These are phyloP conservation scores for Aspergillus sp. DNA, from an alignment of 2,329 filamentous ascomycete genomes.

Conservation along the genomic window DNA sequence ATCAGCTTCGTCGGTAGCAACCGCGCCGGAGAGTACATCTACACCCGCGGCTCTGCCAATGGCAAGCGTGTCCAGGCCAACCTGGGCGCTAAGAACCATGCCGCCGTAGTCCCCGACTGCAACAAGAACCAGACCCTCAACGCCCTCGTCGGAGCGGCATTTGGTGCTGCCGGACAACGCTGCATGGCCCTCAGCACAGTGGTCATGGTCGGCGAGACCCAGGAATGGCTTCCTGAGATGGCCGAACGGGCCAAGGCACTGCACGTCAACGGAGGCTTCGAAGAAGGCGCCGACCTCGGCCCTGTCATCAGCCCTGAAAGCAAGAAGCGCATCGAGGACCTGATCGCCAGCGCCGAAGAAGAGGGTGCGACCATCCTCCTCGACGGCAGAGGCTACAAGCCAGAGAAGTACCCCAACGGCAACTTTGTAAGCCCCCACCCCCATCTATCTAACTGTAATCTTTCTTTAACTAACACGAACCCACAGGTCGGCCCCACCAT, in stretches of 20 bases:
- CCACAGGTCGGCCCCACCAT: constrained; percentile 62
- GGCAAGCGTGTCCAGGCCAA: constrained; percentile 71
- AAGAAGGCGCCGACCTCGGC: constrained; percentile 63
- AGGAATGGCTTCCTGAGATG: constrained; percentile 65
- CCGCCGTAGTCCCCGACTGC: constrained; percentile 65
- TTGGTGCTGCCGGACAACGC: constrained; percentile 68
- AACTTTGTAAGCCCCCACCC: constrained; percentile 57
- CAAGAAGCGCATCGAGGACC: constrained; percentile 63
- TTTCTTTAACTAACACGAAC: not conserved
- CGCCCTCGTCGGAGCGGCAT: constrained; percentile 66
- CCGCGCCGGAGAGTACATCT: constrained; percentile 70
- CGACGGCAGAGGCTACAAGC: constrained; percentile 63
- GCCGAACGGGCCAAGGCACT: constrained; percentile 63
- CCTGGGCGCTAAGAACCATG: constrained; percentile 70
- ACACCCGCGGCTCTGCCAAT: constrained; percentile 65
- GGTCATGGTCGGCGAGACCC: constrained; percentile 66
- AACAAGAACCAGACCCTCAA: constrained; percentile 70
- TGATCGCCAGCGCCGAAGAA: constrained; percentile 62
- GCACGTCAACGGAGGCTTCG: constrained; percentile 64
- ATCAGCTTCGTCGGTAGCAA: constrained; percentile 70
- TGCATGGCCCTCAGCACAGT: constrained; percentile 70
- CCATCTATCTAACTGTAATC: not conserved
- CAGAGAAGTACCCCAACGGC: constrained; percentile 65
- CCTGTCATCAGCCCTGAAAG: constrained; percentile 65
- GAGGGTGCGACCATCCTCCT: constrained; percentile 66